These are phyloP conservation scores for Scopulariopsis brevicaulis DNA, from an alignment of 2,329 filamentous ascomycete species.

Conservation along the genomic window DNA sequence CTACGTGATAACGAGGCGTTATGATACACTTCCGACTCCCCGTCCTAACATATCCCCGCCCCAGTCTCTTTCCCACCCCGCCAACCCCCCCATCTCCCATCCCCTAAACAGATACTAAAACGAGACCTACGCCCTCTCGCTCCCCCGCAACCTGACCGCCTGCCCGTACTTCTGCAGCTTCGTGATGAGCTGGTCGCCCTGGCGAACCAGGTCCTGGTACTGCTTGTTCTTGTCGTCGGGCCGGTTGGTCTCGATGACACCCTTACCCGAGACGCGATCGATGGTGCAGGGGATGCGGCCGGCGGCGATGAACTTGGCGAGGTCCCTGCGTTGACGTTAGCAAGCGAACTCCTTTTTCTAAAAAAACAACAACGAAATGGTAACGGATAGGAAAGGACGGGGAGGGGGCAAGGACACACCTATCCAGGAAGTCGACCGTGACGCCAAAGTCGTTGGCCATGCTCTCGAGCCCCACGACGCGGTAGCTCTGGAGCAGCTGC, in stretches of 20 bases:
- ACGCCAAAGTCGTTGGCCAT: conserved; percentile 98
- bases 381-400: not conserved
- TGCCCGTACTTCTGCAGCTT: conserved; percentile 99
- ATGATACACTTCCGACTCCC: not conserved
- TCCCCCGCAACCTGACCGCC: conserved; percentile 84
- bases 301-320: conserved; percentile 93
- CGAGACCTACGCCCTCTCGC: conserved; percentile 66
- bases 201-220: conserved; percentile 95
- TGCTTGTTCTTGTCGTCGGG: conserved; percentile 99
- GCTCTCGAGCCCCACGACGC: conserved; percentile 89
- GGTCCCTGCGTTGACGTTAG: conserved; percentile 47
- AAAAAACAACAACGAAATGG: not conserved
- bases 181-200: conserved; percentile 94
- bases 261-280: conserved; percentile 90
- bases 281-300: conserved; percentile 95
- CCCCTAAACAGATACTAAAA: not conserved
- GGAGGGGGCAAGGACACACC: conserved; percentile 40
- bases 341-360: not conserved
- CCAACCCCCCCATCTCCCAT: not conserved
- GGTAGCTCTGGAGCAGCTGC: conserved; percentile 93
- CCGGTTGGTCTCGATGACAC: conserved; percentile 91
- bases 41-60: not conserved
- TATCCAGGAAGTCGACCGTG: conserved; percentile 90
- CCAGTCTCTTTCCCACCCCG: not conserved
- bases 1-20: not conserved